phyloP scores from a whole-genome alignment of 805 yeast genomes.

The Metschnikowia cerradonensis region DNA sequence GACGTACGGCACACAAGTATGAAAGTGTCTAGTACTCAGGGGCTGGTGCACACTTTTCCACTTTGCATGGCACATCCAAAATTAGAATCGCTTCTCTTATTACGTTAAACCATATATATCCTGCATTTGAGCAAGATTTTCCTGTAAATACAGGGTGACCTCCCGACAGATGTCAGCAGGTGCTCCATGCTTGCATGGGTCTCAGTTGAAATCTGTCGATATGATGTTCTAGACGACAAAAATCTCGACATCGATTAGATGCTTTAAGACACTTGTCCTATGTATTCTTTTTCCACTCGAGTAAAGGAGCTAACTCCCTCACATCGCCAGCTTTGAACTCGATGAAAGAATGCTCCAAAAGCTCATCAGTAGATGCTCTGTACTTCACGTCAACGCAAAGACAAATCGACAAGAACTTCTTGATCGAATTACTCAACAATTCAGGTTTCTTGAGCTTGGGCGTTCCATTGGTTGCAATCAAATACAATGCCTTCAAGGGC shows the following conservation, averaged over 20 bases:
- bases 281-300: constrained; percentile 43
- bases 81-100: neutral
- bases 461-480: constrained; percentile 78
- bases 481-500: constrained; percentile 69
- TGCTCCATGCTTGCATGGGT: neutral
- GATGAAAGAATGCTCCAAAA: constrained; percentile 72
- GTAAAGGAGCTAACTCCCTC: constrained; percentile 53
- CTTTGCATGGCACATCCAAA: neutral
- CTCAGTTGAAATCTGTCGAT: neutral
- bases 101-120: neutral
- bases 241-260: neutral
- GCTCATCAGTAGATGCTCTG: constrained; percentile 87
- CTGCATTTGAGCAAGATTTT: neutral
- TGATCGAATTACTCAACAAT: constrained; percentile 65
- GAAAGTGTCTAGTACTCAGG: neutral
- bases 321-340: constrained; percentile 57
- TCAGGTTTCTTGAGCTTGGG: constrained; percentile 72
- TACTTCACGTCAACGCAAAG: constrained; percentile 90
- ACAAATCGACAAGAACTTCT: constrained; percentile 84
- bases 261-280: neutral
- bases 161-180: neutral
- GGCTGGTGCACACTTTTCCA: neutral
- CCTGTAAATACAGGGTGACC: neutral
- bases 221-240: neutral
- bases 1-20: too few species aligned